These are phyloP conservation scores for Bruguiera gymnorhiza DNA, from an alignment of 345 rosid species.

Conservation along the genomic window DNA sequence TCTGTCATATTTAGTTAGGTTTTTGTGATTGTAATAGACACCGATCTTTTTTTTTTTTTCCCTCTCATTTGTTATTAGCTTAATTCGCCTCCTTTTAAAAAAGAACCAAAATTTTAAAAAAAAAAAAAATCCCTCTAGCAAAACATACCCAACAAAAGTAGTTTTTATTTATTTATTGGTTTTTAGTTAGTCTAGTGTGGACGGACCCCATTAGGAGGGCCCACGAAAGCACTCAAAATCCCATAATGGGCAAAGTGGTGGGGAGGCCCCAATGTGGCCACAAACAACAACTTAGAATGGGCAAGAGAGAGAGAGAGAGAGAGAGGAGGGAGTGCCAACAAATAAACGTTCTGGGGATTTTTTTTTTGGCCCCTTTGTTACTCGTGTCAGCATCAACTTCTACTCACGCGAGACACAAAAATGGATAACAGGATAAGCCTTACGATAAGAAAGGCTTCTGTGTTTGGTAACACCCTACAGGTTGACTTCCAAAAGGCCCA, in stretches of 20 bases:
- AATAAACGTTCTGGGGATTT: conserved; percentile 7
- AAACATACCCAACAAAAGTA: too few species aligned
- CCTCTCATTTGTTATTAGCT: too few species aligned
- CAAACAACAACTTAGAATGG: conserved; percentile 10
- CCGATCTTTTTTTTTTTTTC: too few species aligned
- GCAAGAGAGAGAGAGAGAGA: not conserved
- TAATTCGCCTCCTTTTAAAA: too few species aligned
- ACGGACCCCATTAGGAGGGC: conserved; percentile 20
- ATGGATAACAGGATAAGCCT: conserved; percentile 30
- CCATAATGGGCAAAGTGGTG: conserved; percentile 17
- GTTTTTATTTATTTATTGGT: too few species aligned
- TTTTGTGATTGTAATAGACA: too few species aligned
- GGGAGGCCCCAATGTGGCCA: conserved; percentile 31
- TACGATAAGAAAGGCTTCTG: not conserved
- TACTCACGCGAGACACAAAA: conserved; percentile 14
- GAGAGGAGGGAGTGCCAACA: not conserved
- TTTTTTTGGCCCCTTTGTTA: not conserved
- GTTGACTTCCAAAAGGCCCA: conserved; percentile 6
- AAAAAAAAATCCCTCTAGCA: too few species aligned
- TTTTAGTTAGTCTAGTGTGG: not conserved
- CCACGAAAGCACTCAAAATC: conserved; percentile 29
- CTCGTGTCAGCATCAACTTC: conserved; percentile 31
- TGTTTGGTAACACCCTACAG: conserved; percentile 11
- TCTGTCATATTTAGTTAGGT: too few species aligned
- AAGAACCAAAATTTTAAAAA: too few species aligned